Conservation (phyloP, 805 yeast genomes). For the Saturnispora silvae region DNA sequence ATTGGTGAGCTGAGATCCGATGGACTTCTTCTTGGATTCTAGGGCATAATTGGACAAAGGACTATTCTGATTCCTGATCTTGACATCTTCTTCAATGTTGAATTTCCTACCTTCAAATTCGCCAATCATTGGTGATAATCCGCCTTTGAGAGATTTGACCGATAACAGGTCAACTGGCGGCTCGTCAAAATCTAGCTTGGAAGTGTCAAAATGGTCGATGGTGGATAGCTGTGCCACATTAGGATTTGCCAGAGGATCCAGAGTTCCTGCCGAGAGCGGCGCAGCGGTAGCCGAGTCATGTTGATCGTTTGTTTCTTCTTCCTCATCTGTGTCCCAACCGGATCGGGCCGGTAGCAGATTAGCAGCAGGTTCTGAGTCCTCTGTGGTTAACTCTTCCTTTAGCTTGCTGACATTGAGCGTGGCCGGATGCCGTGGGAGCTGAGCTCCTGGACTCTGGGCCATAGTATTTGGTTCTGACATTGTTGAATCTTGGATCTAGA, state of each 20-base stretch:
- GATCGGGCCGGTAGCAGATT: constrained; percentile 3
- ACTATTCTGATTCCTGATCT: constrained; percentile 1
- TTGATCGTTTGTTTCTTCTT: constrained; percentile 4
- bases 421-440: constrained; percentile 22
- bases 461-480: neutral
- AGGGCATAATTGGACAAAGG: neutral
- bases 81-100: constrained; percentile 7
- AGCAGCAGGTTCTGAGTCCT: neutral
- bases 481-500: too few relatives aligned
- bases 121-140: constrained; percentile 12
- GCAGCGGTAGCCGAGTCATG: neutral
- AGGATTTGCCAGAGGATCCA: constrained; percentile 5
- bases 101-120: constrained; percentile 11
- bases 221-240: neutral
- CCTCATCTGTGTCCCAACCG: constrained; percentile 10
- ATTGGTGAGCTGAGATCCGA: constrained; percentile 3
- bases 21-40: neutral
- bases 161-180: constrained; percentile 1
- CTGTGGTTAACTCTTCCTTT: too few relatives aligned
- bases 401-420: constrained; percentile 23
- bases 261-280: neutral
- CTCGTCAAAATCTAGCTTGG: constrained; percentile 3
- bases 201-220: neutral
- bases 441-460: neutral
- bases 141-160: constrained; percentile 2